Base-by-base conservation (phyloP, 1,284 basidiomycete species). In the Agaricales sp. region DNA sequence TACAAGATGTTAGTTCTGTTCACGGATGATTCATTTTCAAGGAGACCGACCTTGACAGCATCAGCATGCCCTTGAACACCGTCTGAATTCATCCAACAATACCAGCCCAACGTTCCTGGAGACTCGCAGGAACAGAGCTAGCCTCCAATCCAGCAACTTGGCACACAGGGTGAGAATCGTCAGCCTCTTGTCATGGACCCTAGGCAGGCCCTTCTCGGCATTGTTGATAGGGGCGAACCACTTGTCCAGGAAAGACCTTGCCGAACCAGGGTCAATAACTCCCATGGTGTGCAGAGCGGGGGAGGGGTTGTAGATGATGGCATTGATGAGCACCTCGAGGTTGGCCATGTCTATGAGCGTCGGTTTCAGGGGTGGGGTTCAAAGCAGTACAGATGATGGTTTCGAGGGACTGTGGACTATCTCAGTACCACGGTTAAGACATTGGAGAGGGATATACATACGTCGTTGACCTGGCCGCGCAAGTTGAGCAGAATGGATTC, bases 141-240 rank as follows among this genome's bases (percentile, higher is more conserved):
- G 77, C 72, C 16, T 80, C 70, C 62, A 89, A 67, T 62, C 88
- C 84, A 92, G 69, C 59, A 92, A 69, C 51, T 91, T 62, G 37
- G 80, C 78, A 54, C 81, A 87, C 52, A 94, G 67, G 6, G 90
- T 80, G 51, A 88, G 63, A 47, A 92, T 77, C 53, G 78, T 80
- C 50, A 95, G 70, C 64, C 89, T 92, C 75, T 92, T 92, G 65
- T 94, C 91, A 62, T 95, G 90, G 35, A 94, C 89, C n/a, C 90
- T 77, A 2, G 86, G 87, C 43, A 92, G 72, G 46, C 61, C 62
- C 26, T 73, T 75, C 23, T 71, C 68, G 19, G 80, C 71, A 45
- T 68, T 66, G 50, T 77, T 79, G 62, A 92, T 85, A 13, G 78
- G 75, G 4, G 65, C 74, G 58, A 90, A 89, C 84, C 89, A 92